Evolutionary conservation across 2,329 filamentous ascomycete species (phyloP), one percentile per base, ranked within the genome.

Genomic region (Camptophora hylomeconis): DNA sequence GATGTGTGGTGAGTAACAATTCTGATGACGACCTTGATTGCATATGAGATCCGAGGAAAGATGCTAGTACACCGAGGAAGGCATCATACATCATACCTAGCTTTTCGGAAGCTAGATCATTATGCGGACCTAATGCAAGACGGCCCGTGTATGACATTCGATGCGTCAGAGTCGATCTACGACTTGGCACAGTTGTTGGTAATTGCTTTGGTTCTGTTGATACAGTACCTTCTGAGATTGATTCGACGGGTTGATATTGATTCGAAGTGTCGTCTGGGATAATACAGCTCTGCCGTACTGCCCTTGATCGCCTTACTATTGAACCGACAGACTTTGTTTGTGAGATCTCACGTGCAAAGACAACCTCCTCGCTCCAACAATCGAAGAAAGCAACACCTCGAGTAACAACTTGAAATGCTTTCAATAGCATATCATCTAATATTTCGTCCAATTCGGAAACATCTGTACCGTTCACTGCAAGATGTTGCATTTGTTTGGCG

Each of bases 401-500:
- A 26, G 77, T 87, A n/a, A 93, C 80, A 29, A 95, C 84, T 49
- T 80, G 84, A 61, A 93, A 95, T 0, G 86, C 86, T 52, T 86
- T 89, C 30, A 92, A 60, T 14, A 95, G 80, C 71, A 95, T 83
- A 51, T 93, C 81, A 47, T 95, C 87, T 33, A 94, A 71, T 44
- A 80, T 72, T 8, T 79, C 63, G 24, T 72, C 65, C 17, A 76
- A 67, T 0, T 57, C 50, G 0, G 57, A 41, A 11, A 18, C 14
- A 25, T 34, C 32, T 11, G 22, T 11, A n/a, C n/a, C n/a, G 11
- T 47, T 49, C 24, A 57, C 51, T n/a, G 60, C 45, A 17, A 53
- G 52, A 16, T 60, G 52, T 52, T 87, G 83, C 39, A 98, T 61
- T 26, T 72, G 69, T 56, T 93, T 94, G 11, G 82, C 81, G 2